These are phyloP conservation scores for Claviceps africana DNA, from an alignment of 2,329 filamentous ascomycete genomes.

Conservation along the genomic window DNA sequence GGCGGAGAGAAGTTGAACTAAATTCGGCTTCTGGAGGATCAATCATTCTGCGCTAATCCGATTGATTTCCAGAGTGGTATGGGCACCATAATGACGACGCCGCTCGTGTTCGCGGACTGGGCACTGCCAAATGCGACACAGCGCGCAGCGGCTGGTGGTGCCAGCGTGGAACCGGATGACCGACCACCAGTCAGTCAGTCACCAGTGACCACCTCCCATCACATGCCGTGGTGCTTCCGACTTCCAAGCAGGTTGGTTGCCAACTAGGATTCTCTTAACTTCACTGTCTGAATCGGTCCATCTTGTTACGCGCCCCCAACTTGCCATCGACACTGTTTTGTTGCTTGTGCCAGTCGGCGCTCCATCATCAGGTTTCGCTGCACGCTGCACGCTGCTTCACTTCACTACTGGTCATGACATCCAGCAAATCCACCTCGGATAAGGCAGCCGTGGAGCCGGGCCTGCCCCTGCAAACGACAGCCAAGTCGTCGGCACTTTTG, in stretches of 20 bases:
- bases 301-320: not conserved
- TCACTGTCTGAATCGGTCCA: not conserved
- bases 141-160: not conserved
- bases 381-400: too few relatives aligned
- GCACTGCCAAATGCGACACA: not conserved
- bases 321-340: not conserved
- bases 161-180: too few relatives aligned
- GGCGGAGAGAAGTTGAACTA: too few relatives aligned
- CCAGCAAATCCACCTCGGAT: not conserved
- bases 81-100: not conserved
- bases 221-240: not conserved
- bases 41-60: too few relatives aligned
- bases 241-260: not conserved
- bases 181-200: too few relatives aligned
- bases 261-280: not conserved
- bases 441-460: constrained; percentile 1
- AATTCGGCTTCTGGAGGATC: not conserved
- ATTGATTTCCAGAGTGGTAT: not conserved
- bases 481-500: not conserved
- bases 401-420: constrained; percentile 4
- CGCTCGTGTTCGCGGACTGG: not conserved
- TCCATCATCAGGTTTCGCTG: not conserved
- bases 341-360: not conserved
- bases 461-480: not conserved
- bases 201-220: too few relatives aligned